These are phyloP conservation scores for Saccharum hybrid DNA, from an alignment of 202 grass and related monocot species.

Conservation along the genomic window DNA sequence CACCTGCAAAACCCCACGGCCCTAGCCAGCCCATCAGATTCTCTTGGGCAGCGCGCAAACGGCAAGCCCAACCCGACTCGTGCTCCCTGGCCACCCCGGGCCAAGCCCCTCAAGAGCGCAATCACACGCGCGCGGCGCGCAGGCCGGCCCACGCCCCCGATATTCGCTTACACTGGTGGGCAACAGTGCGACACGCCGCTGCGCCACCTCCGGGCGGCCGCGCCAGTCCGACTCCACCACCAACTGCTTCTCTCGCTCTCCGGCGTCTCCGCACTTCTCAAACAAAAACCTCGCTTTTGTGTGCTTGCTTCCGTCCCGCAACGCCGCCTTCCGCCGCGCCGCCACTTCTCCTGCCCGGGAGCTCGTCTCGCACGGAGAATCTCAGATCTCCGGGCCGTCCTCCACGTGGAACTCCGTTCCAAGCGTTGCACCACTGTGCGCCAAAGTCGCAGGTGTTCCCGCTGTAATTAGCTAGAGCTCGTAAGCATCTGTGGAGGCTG, in stretches of 20 bases:
- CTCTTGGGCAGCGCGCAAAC: not conserved
- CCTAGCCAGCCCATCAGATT: not conserved
- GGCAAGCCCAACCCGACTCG: not conserved
- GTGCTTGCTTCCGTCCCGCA: not conserved
- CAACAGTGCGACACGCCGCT: too few relatives aligned
- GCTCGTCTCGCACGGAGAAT: not conserved
- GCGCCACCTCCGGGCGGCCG: too few relatives aligned
- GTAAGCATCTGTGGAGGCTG: not conserved
- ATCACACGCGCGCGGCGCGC: too few relatives aligned
- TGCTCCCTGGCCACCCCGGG: too few relatives aligned
- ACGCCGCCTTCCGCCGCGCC: not conserved
- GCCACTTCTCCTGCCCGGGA: not conserved
- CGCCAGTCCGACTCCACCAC: too few relatives aligned
- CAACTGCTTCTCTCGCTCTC: too few relatives aligned
- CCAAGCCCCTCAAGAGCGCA: too few relatives aligned
- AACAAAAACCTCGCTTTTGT: not conserved
- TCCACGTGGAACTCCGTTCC: not conserved
- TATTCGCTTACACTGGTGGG: too few relatives aligned
- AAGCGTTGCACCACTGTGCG: not conserved
- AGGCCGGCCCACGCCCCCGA: too few relatives aligned
- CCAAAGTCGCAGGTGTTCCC: not conserved
- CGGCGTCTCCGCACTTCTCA: not conserved
- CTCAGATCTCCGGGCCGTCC: conserved; percentile 1
- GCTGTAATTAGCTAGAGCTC: not conserved
- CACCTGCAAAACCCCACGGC: not conserved